These are phyloP conservation scores for Rhizoclosmatium sp. DNA, from an alignment of 192 early-diverging fungal species.

Conservation along the genomic window DNA sequence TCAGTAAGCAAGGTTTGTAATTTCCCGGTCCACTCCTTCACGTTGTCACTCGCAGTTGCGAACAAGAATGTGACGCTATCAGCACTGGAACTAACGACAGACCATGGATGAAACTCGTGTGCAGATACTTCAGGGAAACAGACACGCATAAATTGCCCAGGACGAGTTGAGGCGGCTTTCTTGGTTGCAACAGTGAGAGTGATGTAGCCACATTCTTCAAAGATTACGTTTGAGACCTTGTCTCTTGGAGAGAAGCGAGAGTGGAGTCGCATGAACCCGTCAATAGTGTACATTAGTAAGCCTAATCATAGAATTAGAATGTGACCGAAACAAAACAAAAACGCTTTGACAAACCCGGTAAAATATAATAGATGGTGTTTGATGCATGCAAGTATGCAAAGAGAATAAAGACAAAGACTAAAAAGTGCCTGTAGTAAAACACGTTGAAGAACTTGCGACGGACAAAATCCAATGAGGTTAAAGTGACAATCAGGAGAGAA, in stretches of 20 bases:
- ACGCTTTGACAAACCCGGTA: neutral
- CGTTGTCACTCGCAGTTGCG: neutral
- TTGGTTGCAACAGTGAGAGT: conserved; percentile 66
- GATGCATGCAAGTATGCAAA: conserved; percentile 19
- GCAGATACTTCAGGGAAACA: conserved; percentile 74
- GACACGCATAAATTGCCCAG: conserved; percentile 82
- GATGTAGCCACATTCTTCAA: conserved; percentile 68
- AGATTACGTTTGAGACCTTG: conserved; percentile 62
- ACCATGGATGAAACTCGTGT: conserved; percentile 83
- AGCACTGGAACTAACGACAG: conserved; percentile 64
- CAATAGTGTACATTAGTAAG: conserved; percentile 67
- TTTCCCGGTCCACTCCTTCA: neutral
- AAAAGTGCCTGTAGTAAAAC: conserved; percentile 35
- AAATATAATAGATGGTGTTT: conserved; percentile 15
- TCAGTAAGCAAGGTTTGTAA: neutral
- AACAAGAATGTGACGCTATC: conserved; percentile 23
- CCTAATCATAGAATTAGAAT: conserved; percentile 8
- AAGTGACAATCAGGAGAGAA: conserved; percentile 16
- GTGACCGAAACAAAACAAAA: neutral
- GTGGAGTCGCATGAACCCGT: conserved; percentile 70
- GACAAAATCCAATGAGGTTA: conserved; percentile 33
- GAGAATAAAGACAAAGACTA: conserved; percentile 32
- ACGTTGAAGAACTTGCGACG: conserved; percentile 35
- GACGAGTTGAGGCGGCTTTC: conserved; percentile 19
- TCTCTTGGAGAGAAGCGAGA: conserved; percentile 47